These are phyloP conservation scores for Thermochaetoides thermophila DNA, from an alignment of 495 filamentous ascomycete species.

Conservation along the genomic window DNA sequence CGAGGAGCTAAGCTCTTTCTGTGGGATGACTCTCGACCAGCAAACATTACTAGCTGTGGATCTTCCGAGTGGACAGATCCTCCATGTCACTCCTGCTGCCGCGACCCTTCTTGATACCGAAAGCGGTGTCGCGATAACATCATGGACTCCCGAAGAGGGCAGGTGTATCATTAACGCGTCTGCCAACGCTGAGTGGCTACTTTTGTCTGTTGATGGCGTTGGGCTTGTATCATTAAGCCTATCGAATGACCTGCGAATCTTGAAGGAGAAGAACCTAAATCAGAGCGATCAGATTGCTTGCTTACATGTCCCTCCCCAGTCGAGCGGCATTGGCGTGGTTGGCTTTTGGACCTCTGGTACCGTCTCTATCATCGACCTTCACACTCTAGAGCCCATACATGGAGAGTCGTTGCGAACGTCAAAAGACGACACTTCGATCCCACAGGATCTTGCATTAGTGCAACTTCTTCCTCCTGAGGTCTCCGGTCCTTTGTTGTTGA, in stretches of 20 bases:
- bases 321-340: constrained; percentile 45
- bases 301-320: constrained; percentile 39
- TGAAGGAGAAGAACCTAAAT: constrained; percentile 43
- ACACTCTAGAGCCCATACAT: constrained; percentile 40
- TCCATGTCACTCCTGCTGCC: constrained; percentile 62
- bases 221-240: constrained; percentile 52
- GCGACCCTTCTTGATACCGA: constrained; percentile 53
- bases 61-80: constrained; percentile 42
- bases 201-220: constrained; percentile 61
- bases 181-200: constrained; percentile 47
- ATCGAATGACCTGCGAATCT: constrained; percentile 37
- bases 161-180: constrained; percentile 64
- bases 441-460: constrained; percentile 65
- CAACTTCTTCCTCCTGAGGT: constrained; percentile 43
- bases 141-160: constrained; percentile 47
- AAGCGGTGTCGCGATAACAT: constrained; percentile 47
- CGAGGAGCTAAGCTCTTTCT: constrained; percentile 65
- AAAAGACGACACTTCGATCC: constrained; percentile 56
- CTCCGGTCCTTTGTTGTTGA: constrained; percentile 57
- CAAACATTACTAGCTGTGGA: constrained; percentile 60
- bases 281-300: constrained; percentile 68
- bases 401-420: constrained; percentile 34
- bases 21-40: constrained; percentile 51
- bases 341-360: constrained; percentile 72
- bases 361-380: constrained; percentile 53